Evolutionary conservation across 2,329 filamentous ascomycete genomes (phyloP), one percentile per base, ranked within the genome.

Genomic region (Penicillium sclerotiorum): DNA sequence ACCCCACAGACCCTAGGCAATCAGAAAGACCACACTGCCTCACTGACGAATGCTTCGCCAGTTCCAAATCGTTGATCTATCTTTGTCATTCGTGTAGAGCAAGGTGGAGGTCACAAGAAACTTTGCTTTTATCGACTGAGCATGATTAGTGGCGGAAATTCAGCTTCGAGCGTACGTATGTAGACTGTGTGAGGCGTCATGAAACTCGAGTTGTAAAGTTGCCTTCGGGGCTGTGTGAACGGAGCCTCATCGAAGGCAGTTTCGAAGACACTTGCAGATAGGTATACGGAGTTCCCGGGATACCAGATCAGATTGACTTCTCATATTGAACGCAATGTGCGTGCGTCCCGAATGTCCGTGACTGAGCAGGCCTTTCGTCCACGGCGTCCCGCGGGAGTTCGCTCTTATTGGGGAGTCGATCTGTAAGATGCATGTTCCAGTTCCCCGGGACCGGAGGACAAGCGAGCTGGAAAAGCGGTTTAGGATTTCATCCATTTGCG

Each of bases 401-500:
- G 13, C 13, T 18, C 33, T 17, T 7, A 32, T 43, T 32, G 18
- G 40, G 13, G 33, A 20, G 4, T 42, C n/a, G 11, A 21, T 21
- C 36, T 8, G 36, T 38, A 21, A 15, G 39, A 41, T 17, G 25
- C 39, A 42, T 22, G 12, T 36, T 6, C 37, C 27, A 27, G 28
- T 27, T 28, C 28, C 18, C 42, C n/a, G 21, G 32, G 30, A 8
- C 28, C 45, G 27, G 28, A 28, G 43, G 27, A 46, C 36, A 45
- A 50, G 47, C 36, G 47, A 50, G 37, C 21, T 27, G 18, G 22
- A 12, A 42, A 50, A 45, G 40, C 30, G 36, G 41, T 20, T 53
- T 53, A 53, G 50, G 11, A 43, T 28, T 28, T 45, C 45, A 23
- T 49, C 39, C 40, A 36, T n/a, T n/a, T n/a, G n/a, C n/a, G 48